Conservation (phyloP, 129 eudicot species). For the Pulicaria dysenterica region DNA sequence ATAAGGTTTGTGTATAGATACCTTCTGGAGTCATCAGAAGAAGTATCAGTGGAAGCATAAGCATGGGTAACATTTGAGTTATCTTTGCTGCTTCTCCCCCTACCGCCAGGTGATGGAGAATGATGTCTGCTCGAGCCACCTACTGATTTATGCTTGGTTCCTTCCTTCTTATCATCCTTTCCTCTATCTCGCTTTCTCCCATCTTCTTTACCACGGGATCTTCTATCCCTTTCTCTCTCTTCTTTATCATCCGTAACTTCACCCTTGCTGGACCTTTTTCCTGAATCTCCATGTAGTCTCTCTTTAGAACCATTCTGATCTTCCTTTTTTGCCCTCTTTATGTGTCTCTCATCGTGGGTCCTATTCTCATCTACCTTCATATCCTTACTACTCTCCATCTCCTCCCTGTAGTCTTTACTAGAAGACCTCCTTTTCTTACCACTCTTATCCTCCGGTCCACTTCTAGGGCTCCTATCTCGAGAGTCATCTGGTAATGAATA, state of each 20-base stretch:
- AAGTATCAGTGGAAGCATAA: constrained; percentile 57
- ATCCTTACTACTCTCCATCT: constrained; percentile 40
- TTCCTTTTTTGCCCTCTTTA: constrained; percentile 43
- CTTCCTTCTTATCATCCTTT: constrained; percentile 64
- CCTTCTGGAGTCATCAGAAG: constrained; percentile 83
- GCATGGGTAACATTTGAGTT: constrained; percentile 45
- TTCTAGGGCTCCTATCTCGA: constrained; percentile 42
- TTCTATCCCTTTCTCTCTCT: constrained; percentile 53
- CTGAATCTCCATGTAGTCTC: constrained; percentile 60
- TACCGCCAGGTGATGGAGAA: constrained; percentile 65
- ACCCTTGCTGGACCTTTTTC: constrained; percentile 48
- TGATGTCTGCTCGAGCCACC: constrained; percentile 57
- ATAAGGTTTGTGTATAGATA: constrained; percentile 3
- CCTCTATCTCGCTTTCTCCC: constrained; percentile 55
- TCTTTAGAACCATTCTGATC: constrained; percentile 55
- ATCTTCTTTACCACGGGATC: constrained; percentile 51
- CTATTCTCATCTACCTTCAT: constrained; percentile 52
- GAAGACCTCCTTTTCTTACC: constrained; percentile 40
- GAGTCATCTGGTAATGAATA: constrained; percentile 39
- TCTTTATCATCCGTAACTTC: constrained; percentile 54
- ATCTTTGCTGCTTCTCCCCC: constrained; percentile 60
- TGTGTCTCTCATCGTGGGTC: constrained; percentile 57
- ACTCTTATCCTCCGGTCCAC: constrained; percentile 40
- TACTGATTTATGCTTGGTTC: constrained; percentile 48
- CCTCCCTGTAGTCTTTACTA: constrained; percentile 38